Evolutionary conservation across 352 stramenopile genomes (phyloP), one percentile per base, ranked within the genome.

Genomic region (Aphanomyces stellatus): DNA sequence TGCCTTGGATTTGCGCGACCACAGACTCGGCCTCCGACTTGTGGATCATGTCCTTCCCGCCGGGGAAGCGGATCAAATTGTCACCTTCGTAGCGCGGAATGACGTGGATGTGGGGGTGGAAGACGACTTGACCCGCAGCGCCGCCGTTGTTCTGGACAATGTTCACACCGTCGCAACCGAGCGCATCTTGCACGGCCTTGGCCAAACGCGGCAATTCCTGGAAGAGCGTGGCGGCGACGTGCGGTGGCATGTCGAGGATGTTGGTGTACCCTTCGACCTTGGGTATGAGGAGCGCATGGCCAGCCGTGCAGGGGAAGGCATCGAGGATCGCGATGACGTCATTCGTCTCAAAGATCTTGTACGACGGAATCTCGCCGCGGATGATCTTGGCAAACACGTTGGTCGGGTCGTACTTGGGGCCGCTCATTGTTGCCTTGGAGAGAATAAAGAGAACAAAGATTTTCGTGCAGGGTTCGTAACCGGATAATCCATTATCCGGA

Each of bases 331-430:
- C 86, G 25, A 93, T 71, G 69, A 89, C 80, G 65, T 91, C 82
- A 64, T 91, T 82, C 33, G 84, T 93, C 77, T 94, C 86, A 56
- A 93, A 94, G 63, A 94, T 76, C 76, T 92, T 94, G 77, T 76
- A 91, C 40, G 65, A 79, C 55, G 82, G 83, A 70, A 94, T 85
- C 40, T 74, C 70, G 42, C 82, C 83, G 46, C 86, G 77, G 55
- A 94, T 76, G 74, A 94, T 91, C 80, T 94, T 91, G 28, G 75
- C 72, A 63, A 94, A 94, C 28, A 94, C 60, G 70, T 88, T 92
- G 57, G 88, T 75, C 28, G 56, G 75, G 73, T 93, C 81, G 75
- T 90, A 91, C 19, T 13, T 13, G 5, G 42, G 42, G 42, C 42
- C 42, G 42, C n/a, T n/a, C n/a, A n/a, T n/a, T n/a, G n/a, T n/a